Evolutionary conservation across 2,329 filamentous ascomycete genomes (phyloP).

Genomic region (Monilinia aucupariae): DNA sequence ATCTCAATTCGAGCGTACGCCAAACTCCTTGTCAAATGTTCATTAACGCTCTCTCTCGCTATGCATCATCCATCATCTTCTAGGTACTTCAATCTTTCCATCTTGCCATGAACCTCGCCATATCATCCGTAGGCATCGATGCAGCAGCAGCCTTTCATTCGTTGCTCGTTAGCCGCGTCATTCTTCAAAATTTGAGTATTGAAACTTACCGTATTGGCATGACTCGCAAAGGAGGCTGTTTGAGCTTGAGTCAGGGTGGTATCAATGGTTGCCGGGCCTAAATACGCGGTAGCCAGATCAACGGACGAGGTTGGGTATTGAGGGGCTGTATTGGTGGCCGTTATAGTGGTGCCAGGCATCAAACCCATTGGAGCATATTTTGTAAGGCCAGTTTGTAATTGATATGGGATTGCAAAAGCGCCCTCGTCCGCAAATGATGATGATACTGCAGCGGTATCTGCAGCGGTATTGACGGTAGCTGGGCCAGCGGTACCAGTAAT

Average conservation of each 20-base stretch:
- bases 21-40: slow-evolving; percentile 13
- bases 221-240: slow-evolving; percentile 35
- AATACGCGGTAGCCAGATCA: slow-evolving; percentile 33
- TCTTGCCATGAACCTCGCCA: slow-evolving; percentile 36
- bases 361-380: slow-evolving; percentile 40
- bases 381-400: slow-evolving; percentile 36
- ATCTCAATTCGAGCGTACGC: slow-evolving; percentile 7
- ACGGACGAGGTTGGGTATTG: slow-evolving; percentile 37
- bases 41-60: not conserved
- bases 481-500: slow-evolving; percentile 39
- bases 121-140: slow-evolving; percentile 35
- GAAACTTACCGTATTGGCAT: slow-evolving; percentile 36
- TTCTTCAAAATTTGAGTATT: not conserved
- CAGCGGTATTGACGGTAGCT: slow-evolving; percentile 25
- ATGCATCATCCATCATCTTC: not conserved
- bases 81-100: slow-evolving; percentile 36
- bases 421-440: slow-evolving; percentile 21
- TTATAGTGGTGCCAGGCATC: slow-evolving; percentile 37
- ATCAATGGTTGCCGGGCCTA: slow-evolving; percentile 31
- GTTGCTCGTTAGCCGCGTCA: slow-evolving; percentile 23
- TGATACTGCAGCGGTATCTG: slow-evolving; percentile 13
- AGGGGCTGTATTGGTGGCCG: slow-evolving; percentile 36
- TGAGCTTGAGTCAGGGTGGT: slow-evolving; percentile 37
- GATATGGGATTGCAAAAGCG: slow-evolving; percentile 33
- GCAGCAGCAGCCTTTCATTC: slow-evolving; percentile 28